Percentiles rank a stretch among this genome's conserved stretches.
phyloP scores from a whole-genome alignment of 805 yeast genomes.

The Starmera quercuum region DNA sequence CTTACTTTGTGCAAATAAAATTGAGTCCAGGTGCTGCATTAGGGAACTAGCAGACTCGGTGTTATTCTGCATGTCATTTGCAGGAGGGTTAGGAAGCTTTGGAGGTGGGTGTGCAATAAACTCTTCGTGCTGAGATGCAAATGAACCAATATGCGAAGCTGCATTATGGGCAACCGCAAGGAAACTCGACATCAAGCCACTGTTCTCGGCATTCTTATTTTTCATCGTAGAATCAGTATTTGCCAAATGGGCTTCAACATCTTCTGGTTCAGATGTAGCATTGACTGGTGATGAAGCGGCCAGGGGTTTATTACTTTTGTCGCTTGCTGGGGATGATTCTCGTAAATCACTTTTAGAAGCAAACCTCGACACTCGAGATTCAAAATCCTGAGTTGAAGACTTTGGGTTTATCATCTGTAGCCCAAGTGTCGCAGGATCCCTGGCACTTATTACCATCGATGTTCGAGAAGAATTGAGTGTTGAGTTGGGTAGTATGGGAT shows the following conservation, averaged over 20 bases:
- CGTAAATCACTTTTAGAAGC: too few species aligned
- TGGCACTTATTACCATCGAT: too few species aligned
- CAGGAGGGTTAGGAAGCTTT: neutral
- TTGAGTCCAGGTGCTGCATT: slow-evolving; percentile 27
- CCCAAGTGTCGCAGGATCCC: neutral
- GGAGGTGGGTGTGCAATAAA: neutral
- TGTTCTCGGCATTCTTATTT: neutral
- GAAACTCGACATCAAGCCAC: slow-evolving; percentile 34
- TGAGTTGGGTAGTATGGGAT: too few species aligned
- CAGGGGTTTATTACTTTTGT: too few species aligned
- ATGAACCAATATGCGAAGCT: slow-evolving; percentile 11
- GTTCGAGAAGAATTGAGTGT: too few species aligned
- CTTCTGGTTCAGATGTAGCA: too few species aligned
- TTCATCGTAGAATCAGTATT: slow-evolving; percentile 1
- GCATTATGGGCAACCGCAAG: slow-evolving; percentile 38
- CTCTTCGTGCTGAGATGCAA: neutral
- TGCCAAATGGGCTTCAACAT: too few species aligned
- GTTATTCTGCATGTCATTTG: neutral
- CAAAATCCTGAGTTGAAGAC: slow-evolving; percentile 7
- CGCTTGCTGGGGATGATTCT: too few species aligned
- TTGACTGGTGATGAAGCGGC: too few species aligned
- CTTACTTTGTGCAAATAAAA: slow-evolving; percentile 18
- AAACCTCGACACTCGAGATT: too few species aligned
- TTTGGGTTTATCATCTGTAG: slow-evolving; percentile 9
- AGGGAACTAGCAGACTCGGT: too few species aligned